A percentile compares a stretch with the other conserved stretches of the same genome.
phyloP scores from a whole-genome alignment of 305 asterid species.

The Fraxinus latifolia region DNA sequence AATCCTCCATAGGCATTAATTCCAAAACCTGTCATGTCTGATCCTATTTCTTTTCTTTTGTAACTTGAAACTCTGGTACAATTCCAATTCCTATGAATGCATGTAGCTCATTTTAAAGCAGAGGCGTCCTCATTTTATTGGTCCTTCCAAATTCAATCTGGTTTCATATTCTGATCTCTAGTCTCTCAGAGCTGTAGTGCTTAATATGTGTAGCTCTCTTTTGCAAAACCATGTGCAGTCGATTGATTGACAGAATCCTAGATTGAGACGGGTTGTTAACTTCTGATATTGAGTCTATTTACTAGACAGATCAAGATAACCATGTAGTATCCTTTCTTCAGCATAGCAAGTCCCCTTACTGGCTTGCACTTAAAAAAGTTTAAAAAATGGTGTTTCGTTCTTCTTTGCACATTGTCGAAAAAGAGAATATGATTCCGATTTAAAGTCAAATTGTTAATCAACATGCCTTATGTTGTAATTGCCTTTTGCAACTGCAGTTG shows the following conservation, averaged over 20 bases:
- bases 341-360: not conserved
- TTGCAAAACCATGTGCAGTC: not conserved
- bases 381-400: not conserved
- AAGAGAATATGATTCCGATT: not conserved
- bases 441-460: not conserved
- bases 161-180: not conserved
- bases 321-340: not conserved
- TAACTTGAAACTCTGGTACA: not conserved
- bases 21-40: not conserved
- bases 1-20: not conserved
- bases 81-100: not conserved
- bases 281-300: not conserved
- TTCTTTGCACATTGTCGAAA: not conserved
- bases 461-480: constrained; percentile 8
- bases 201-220: not conserved
- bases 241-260: not conserved
- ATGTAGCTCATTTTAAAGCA: not conserved
- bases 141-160: not conserved
- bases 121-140: not conserved
- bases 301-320: not conserved
- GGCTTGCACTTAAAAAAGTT: not conserved
- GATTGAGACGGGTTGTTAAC: not conserved
- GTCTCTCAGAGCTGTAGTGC: not conserved
- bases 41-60: not conserved
- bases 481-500: constrained; percentile 36